These are phyloP conservation scores for Selaginella tamariscina DNA, from an alignment of 75 land plant species.

Conservation along the genomic window DNA sequence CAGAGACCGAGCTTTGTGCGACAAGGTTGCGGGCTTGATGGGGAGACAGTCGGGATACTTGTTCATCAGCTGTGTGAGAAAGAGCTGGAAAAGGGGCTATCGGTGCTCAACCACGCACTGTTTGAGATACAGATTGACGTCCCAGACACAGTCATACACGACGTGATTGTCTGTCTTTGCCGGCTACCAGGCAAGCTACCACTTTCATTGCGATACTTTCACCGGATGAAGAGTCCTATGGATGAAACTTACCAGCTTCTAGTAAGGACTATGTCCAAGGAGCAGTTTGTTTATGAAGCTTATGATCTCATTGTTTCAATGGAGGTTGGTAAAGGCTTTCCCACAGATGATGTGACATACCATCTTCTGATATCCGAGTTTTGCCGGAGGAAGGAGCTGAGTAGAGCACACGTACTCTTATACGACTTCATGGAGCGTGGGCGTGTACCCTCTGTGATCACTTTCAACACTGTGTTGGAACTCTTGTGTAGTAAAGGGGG, in stretches of 20 bases:
- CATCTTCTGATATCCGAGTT: background rate
- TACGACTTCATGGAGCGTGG: background rate
- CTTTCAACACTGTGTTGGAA: background rate
- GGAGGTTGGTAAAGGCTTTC: background rate
- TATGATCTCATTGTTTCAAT: background rate
- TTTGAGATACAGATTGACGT: background rate
- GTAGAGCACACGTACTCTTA: background rate
- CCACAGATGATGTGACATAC: background rate
- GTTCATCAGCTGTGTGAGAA: background rate
- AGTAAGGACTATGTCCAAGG: background rate
- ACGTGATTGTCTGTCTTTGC: background rate
- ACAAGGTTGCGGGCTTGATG: background rate
- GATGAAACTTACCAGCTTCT: background rate
- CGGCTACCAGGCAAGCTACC: background rate
- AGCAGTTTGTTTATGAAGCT: background rate
- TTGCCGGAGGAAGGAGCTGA: conserved; percentile 1
- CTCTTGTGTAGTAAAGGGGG: background rate
- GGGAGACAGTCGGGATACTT: background rate
- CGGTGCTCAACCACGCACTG: background rate
- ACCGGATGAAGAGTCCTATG: background rate
- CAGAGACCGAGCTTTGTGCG: background rate
- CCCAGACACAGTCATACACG: background rate
- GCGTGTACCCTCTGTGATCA: background rate
- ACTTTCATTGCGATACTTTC: background rate
- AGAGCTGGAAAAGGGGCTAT: background rate